Conservation (phyloP, 228 moss, liverwort and hornwort genomes). For the Sphagnum fallax region DNA sequence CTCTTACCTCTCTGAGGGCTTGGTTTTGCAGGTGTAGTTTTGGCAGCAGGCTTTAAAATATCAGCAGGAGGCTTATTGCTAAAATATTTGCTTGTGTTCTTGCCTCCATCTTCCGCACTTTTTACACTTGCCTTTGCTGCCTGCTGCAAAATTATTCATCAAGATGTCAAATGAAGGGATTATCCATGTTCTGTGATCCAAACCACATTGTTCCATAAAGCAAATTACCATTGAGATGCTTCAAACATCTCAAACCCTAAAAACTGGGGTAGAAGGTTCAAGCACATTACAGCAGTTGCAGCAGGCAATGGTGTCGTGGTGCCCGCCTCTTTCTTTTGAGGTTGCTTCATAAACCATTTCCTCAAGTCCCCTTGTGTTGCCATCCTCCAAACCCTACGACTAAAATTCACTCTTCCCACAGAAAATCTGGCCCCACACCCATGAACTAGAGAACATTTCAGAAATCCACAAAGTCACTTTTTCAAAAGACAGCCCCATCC, state of each 20-base stretch:
- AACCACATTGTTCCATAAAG: background rate
- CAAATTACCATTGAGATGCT: background rate
- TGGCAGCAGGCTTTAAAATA: conserved; percentile 13
- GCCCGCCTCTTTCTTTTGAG: conserved; percentile 32
- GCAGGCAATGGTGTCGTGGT: conserved; percentile 17
- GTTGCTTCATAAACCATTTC: conserved; percentile 92
- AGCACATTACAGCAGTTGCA: conserved; percentile 6
- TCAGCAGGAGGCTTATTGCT: conserved; percentile 19
- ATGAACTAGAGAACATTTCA: too few species aligned
- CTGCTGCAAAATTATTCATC: conserved; percentile 15
- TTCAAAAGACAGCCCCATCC: too few species aligned
- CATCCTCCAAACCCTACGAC: conserved; percentile 20
- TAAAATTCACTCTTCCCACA: too few species aligned
- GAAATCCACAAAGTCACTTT: too few species aligned
- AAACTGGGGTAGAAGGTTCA: background rate
- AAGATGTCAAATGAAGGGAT: background rate
- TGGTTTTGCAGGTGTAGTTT: conserved; percentile 37
- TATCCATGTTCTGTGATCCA: background rate
- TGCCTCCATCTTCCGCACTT: conserved; percentile 26
- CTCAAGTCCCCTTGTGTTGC: conserved; percentile 79
- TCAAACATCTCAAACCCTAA: background rate
- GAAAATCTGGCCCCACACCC: too few species aligned
- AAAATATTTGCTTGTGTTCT: conserved; percentile 68
- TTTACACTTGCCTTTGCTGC: conserved; percentile 20
- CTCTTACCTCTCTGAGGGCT: conserved; percentile 48